phyloP scores from a whole-genome alignment of 495 filamentous ascomycete genomes.

The Hamigera avellanea region DNA sequence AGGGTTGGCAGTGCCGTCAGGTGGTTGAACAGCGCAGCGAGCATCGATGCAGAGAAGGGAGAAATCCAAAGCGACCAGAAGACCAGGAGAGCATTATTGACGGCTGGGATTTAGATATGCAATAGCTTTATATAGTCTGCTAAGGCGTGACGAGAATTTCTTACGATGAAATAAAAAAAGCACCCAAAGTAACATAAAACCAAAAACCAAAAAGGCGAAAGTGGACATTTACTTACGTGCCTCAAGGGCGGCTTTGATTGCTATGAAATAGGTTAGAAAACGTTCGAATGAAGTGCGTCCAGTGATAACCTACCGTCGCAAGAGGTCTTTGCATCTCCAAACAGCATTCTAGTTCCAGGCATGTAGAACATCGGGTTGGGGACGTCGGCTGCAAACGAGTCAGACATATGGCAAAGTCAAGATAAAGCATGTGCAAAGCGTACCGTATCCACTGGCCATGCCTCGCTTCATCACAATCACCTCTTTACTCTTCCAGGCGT shows the following conservation, averaged over 20 bases:
- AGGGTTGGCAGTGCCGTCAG: no score
- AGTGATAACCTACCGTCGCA: constrained; percentile 48
- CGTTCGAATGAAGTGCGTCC: not conserved
- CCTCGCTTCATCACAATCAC: constrained; percentile 79
- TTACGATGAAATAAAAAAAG: no score
- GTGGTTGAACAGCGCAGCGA: no score
- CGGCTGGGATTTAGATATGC: no score
- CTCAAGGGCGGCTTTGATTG: constrained; percentile 32
- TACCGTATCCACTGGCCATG: constrained; percentile 71
- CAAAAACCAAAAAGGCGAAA: no score
- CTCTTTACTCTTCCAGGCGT: constrained; percentile 85
- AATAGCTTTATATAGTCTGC: no score
- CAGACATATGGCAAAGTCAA: no score
- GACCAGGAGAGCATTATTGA: no score
- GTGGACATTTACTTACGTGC: constrained; percentile 18
- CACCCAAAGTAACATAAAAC: no score
- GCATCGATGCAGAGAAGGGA: no score
- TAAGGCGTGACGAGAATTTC: no score
- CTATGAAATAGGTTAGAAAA: constrained; percentile 6
- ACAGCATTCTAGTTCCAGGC: constrained; percentile 73
- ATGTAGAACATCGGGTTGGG: constrained; percentile 84
- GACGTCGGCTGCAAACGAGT: constrained; percentile 49
- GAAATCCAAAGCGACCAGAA: no score
- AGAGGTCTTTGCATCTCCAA: constrained; percentile 69
- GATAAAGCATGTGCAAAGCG: constrained; percentile 8